These are phyloP conservation scores for Aquilaria sinensis DNA, from an alignment of 345 rosid species.

Conservation along the genomic window DNA sequence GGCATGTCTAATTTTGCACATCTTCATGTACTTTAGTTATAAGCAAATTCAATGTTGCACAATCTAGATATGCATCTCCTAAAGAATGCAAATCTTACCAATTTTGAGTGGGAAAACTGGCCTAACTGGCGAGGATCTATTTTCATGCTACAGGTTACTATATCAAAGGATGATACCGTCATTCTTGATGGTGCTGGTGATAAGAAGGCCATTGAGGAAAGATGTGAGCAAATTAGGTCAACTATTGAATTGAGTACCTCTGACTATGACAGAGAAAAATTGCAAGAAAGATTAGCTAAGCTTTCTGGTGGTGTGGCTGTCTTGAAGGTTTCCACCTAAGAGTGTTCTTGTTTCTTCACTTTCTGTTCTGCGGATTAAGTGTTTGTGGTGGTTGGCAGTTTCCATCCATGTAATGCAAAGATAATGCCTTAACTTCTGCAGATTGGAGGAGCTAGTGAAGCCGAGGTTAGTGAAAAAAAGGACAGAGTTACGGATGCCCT, in stretches of 20 bases:
- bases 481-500: constrained; percentile 96
- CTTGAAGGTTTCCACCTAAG: constrained; percentile 49
- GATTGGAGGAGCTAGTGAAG: constrained; percentile 99
- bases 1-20: too few species aligned
- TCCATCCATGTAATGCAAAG: background rate
- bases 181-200: constrained; percentile 97
- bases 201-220: constrained; percentile 75
- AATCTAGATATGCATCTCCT: too few species aligned
- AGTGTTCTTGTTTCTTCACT: background rate
- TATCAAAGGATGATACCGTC: constrained; percentile 91
- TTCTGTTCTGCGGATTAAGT: background rate
- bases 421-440: constrained; percentile 17
- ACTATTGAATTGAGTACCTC: constrained; percentile 74
- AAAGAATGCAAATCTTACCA: too few species aligned
- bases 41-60: too few species aligned
- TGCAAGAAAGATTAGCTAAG: constrained; percentile 94
- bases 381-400: background rate
- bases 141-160: constrained; percentile 38
- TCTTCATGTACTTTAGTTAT: too few species aligned
- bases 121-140: background rate
- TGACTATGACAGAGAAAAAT: constrained; percentile 89
- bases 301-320: constrained; percentile 98
- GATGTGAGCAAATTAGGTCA: constrained; percentile 90
- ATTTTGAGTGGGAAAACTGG: background rate
- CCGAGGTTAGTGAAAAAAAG: constrained; percentile 88